Percentiles rank a stretch among this genome's conserved stretches.
These are phyloP conservation scores for Polyporus arcularius DNA, from an alignment of 768 basidiomycete genomes.

Conservation along the genomic window DNA sequence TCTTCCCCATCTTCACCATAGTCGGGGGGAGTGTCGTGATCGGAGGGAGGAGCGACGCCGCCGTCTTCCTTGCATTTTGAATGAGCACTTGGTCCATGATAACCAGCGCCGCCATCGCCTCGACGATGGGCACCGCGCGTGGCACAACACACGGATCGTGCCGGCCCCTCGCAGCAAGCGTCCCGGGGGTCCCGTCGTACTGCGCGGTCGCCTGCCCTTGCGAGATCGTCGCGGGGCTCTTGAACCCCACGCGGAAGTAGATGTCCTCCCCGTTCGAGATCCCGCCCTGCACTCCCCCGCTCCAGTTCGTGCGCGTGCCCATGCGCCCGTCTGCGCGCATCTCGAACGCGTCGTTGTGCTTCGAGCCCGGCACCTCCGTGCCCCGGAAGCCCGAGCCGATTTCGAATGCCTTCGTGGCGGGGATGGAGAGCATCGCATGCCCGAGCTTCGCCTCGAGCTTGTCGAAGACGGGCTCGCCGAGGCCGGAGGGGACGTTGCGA, in stretches of 20 bases:
- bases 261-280: constrained; percentile 97
- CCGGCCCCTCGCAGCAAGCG: constrained; percentile 86
- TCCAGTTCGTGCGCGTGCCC: constrained; percentile 91
- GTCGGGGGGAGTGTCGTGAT: constrained; percentile 89
- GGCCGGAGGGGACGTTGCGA: constrained; percentile 83
- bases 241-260: constrained; percentile 97
- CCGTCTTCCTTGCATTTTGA: constrained; percentile 80
- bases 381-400: constrained; percentile 96
- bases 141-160: constrained; percentile 99
- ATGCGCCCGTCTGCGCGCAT: constrained; percentile 64
- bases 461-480: constrained; percentile 98
- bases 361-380: constrained; percentile 88
- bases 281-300: constrained; percentile 96
- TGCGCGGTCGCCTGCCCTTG: constrained; percentile 88
- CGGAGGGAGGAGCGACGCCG: constrained; percentile 78
- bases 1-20: constrained; percentile 70
- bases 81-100: constrained; percentile 92
- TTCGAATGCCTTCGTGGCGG: constrained; percentile 98
- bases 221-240: constrained; percentile 97
- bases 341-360: constrained; percentile 91
- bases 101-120: constrained; percentile 95
- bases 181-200: constrained; percentile 90
- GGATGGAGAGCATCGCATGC: constrained; percentile 98
- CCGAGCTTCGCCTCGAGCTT: constrained; percentile 95
- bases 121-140: constrained; percentile 95